Evolutionary conservation across 371 early-diverging fungal species (phyloP).

Genomic region (Syncephalastrum sp.): DNA sequence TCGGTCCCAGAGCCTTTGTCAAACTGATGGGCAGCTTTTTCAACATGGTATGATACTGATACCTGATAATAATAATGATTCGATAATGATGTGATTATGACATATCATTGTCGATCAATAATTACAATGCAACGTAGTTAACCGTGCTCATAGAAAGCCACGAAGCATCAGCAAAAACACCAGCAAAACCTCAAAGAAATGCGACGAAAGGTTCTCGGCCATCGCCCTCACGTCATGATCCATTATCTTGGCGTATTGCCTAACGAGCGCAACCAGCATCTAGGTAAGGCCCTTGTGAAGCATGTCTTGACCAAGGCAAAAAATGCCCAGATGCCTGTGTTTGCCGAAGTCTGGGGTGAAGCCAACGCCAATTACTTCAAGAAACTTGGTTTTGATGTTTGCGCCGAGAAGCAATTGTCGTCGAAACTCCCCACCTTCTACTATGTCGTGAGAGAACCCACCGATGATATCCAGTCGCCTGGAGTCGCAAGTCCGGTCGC

Average conservation of each 20-base stretch:
- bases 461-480: not conserved
- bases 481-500: constrained; percentile 7
- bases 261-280: constrained; percentile 16
- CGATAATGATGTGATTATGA: too few relatives aligned
- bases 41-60: not conserved
- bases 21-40: not conserved
- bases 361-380: constrained; percentile 15
- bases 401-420: constrained; percentile 11
- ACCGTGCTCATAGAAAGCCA: too few relatives aligned
- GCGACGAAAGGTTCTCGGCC: constrained; percentile 6
- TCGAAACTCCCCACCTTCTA: constrained; percentile 13
- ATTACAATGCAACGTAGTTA: too few relatives aligned
- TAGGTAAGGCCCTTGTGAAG: constrained; percentile 17
- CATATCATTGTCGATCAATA: too few relatives aligned
- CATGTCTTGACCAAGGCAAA: constrained; percentile 25
- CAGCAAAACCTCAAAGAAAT: too few relatives aligned
- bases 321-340: constrained; percentile 26
- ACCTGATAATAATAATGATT: not conserved
- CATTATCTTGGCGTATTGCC: constrained; percentile 32
- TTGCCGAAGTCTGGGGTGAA: constrained; percentile 27
- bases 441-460: constrained; percentile 27
- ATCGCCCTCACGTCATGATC: constrained; percentile 19
- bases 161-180: too few relatives aligned
- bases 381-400: constrained; percentile 17
- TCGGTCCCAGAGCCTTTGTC: not conserved